Percentiles rank a stretch among this genome's conserved stretches.
These are phyloP conservation scores for Globisporangium paddicum DNA, from an alignment of 352 stramenopile species.

Conservation along the genomic window DNA sequence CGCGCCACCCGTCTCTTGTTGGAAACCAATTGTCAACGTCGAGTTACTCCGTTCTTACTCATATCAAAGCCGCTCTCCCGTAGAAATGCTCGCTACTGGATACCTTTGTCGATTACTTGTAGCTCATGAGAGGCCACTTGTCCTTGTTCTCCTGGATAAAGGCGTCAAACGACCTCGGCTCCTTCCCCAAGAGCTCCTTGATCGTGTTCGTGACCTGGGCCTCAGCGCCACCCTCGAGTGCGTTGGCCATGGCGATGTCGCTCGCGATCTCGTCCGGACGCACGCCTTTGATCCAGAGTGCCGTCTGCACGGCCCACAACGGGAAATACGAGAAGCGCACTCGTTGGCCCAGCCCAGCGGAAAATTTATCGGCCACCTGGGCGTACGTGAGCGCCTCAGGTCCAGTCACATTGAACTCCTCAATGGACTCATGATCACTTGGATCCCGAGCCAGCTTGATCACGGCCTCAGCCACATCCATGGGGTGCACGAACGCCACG, in stretches of 20 bases:
- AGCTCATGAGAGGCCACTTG: conserved; percentile 31
- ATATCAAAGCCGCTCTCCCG: too few species aligned
- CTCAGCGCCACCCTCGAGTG: conserved; percentile 41
- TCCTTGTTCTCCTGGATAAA: conserved; percentile 45
- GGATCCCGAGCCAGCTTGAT: background rate
- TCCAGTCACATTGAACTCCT: conserved; percentile 38
- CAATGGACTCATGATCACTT: background rate
- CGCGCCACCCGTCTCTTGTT: too few species aligned
- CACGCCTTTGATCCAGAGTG: conserved; percentile 69
- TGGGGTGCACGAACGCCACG: conserved; percentile 57
- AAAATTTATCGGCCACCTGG: conserved; percentile 42
- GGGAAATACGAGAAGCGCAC: conserved; percentile 66
- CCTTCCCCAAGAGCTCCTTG: conserved; percentile 30
- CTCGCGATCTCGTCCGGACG: conserved; percentile 51
- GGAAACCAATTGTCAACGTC: too few species aligned
- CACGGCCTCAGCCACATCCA: conserved; percentile 54
- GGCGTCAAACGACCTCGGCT: conserved; percentile 30
- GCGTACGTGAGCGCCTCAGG: conserved; percentile 53
- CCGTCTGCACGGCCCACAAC: conserved; percentile 66
- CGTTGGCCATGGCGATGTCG: conserved; percentile 41
- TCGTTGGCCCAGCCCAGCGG: conserved; percentile 26
- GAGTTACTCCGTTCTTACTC: too few species aligned
- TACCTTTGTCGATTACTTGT: conserved; percentile 15
- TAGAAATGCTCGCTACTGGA: background rate
- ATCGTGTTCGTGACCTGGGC: conserved; percentile 26